phyloP scores from a whole-genome alignment of 2,329 filamentous ascomycete genomes.

The Monosporascus sp. region DNA sequence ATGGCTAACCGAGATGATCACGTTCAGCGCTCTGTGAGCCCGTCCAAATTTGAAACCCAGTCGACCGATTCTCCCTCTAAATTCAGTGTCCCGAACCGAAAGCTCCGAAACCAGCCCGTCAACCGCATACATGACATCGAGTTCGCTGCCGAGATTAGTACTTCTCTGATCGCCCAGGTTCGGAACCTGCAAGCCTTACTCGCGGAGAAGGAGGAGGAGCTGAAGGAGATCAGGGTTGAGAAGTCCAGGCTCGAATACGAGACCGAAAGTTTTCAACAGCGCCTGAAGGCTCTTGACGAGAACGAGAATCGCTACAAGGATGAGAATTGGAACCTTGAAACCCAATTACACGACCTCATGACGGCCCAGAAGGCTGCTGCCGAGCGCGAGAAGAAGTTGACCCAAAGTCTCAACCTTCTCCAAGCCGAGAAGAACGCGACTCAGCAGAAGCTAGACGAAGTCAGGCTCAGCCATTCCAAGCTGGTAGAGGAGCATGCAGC shows the following conservation, averaged over 20 bases:
- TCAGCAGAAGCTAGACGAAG: conserved; percentile 86
- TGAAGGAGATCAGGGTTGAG: conserved; percentile 69
- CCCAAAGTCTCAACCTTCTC: conserved; percentile 62
- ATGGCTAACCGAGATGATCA: conserved; percentile 7
- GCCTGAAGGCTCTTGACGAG: conserved; percentile 79
- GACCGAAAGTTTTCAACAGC: conserved; percentile 70
- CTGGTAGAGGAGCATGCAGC: conserved; percentile 75
- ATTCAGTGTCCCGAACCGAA: conserved; percentile 77
- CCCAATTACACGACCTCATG: conserved; percentile 78
- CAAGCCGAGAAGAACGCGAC: conserved; percentile 70
- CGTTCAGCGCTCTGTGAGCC: conserved; percentile 61
- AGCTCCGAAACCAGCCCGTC: conserved; percentile 82
- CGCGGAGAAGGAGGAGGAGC: conserved; percentile 78
- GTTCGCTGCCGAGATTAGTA: conserved; percentile 97
- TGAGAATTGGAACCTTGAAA: conserved; percentile 97
- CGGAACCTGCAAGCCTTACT: conserved; percentile 82
- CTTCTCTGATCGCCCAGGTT: conserved; percentile 87
- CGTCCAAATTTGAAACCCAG: conserved; percentile 76
- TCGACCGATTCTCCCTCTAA: conserved; percentile 85
- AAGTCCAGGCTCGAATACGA: conserved; percentile 79
- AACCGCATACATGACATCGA: conserved; percentile 93
- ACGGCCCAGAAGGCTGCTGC: conserved; percentile 67
- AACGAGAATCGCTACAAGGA: conserved; percentile 96
- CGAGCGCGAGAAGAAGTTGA: conserved; percentile 79
- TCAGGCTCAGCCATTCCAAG: conserved; percentile 73